These are phyloP conservation scores for Endocladia muricata DNA, from an alignment of 31 red algal species.

Conservation along the genomic window DNA sequence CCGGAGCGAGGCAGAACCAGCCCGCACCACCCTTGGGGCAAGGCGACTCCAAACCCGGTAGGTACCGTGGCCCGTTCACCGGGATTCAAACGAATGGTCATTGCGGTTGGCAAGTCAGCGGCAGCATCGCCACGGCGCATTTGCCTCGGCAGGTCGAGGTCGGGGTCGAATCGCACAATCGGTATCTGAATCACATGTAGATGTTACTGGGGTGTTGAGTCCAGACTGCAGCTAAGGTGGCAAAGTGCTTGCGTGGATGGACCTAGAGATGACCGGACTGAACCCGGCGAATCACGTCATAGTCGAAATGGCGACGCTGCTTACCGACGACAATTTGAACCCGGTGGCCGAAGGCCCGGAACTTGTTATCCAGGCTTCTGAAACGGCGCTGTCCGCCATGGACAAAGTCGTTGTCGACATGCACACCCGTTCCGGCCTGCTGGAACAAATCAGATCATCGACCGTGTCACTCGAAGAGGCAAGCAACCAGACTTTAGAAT, in stretches of 20 bases:
- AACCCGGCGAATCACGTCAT: constrained; percentile 18
- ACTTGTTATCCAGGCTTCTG: background rate
- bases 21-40: background rate
- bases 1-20: constrained; percentile 7
- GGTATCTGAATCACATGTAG: no score
- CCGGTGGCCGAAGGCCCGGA: background rate
- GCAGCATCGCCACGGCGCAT: no score
- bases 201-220: no score
- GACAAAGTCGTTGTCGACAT: background rate
- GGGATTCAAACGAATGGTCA: constrained; percentile 5
- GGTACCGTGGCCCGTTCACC: constrained; percentile 1
- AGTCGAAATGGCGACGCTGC: constrained; percentile 19
- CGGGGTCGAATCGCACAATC: no score
- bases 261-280: constrained; percentile 55
- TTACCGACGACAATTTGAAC: constrained; percentile 16
- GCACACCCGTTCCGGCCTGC: background rate
- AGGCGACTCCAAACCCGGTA: constrained; percentile 8
- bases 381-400: constrained; percentile 2
- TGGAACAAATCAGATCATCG: background rate
- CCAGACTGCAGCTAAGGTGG: no score
- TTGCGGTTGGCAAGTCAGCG: no score
- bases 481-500: background rate
- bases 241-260: constrained; percentile 44
- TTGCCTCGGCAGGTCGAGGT: no score
- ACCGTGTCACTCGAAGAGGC: constrained; percentile 14